Conservation (phyloP, 305 asterid genomes). For the Plantago coronopus region DNA sequence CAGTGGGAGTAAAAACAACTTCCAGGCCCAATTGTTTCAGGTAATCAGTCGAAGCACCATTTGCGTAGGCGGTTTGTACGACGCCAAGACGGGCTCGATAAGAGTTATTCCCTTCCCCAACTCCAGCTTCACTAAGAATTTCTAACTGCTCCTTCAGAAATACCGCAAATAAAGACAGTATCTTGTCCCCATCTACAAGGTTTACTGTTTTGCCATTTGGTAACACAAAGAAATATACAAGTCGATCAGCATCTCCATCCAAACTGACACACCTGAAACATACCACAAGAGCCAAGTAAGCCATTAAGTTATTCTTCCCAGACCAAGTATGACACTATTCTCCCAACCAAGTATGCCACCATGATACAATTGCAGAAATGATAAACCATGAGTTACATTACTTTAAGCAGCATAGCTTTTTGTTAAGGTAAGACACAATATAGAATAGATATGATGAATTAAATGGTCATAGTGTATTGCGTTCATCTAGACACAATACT, state of each 20-base stretch:
- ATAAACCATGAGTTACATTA: neutral
- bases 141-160: conserved; percentile 69
- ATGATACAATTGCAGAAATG: neutral
- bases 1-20: conserved; percentile 80
- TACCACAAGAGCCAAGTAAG: conserved; percentile 38
- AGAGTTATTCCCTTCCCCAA: conserved; percentile 32
- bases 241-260: conserved; percentile 96
- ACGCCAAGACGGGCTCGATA: conserved; percentile 54
- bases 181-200: conserved; percentile 96
- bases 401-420: conserved; percentile 4
- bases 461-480: conserved; percentile 15
- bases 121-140: conserved; percentile 46
- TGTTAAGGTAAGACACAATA: conserved; percentile 15
- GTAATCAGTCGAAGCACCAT: conserved; percentile 89
- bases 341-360: neutral
- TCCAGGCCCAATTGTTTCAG: conserved; percentile 68
- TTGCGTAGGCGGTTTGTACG: conserved; percentile 95
- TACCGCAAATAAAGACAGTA: conserved; percentile 77
- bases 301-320: too few relatives aligned
- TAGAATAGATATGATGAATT: neutral
- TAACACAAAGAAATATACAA: conserved; percentile 69
- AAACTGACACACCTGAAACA: conserved; percentile 95
- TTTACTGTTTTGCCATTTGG: conserved; percentile 53
- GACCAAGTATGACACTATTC: conserved; percentile 4
- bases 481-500: conserved; percentile 4